These are phyloP conservation scores for Ceratocystis diversiconidia DNA, from an alignment of 2,329 filamentous ascomycete species.

Conservation along the genomic window DNA sequence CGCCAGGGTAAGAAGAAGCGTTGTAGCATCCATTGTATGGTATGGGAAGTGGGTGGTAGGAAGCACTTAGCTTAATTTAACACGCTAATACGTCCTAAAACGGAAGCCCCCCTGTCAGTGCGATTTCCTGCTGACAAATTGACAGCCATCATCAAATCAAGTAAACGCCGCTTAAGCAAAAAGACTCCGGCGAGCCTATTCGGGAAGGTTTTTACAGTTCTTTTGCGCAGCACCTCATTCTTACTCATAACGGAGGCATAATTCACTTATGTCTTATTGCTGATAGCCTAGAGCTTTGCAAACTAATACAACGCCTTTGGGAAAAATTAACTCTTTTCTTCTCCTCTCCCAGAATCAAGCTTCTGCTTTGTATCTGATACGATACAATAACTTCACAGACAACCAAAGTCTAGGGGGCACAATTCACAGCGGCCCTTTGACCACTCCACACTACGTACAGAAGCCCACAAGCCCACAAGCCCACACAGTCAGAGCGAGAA, in stretches of 20 bases:
- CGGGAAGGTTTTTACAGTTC: neutral
- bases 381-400: too few species aligned
- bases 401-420: too few species aligned
- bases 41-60: neutral
- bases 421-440: too few species aligned
- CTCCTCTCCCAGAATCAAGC: too few species aligned
- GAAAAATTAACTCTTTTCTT: too few species aligned
- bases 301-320: neutral
- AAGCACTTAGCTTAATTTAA: too few species aligned
- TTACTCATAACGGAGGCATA: neutral
- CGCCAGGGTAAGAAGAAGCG: neutral
- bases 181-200: neutral
- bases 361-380: too few species aligned
- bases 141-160: neutral
- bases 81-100: neutral
- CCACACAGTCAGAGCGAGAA: neutral
- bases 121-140: constrained; percentile 1
- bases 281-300: neutral
- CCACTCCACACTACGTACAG: neutral
- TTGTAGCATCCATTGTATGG: neutral
- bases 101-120: neutral
- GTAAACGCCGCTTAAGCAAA: neutral
- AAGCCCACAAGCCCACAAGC: neutral
- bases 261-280: neutral
- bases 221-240: neutral